These are phyloP conservation scores for Brassica carinata DNA, from an alignment of 345 rosid species.

Conservation along the genomic window DNA sequence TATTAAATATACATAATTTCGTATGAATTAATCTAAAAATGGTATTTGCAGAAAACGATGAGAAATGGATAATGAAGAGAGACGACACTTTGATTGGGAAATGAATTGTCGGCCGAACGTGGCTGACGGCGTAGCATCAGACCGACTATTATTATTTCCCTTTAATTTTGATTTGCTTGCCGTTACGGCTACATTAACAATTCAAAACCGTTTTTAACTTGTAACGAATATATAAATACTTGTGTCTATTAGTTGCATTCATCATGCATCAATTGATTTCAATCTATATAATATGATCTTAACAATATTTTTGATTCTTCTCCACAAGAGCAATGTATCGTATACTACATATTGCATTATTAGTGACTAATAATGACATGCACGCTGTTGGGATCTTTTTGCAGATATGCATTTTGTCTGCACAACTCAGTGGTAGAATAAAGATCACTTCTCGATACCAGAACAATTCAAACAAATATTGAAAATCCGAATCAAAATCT, in stretches of 20 bases:
- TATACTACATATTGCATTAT: conserved; percentile 11
- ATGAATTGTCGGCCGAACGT: conserved; percentile 40
- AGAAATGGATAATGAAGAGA: conserved; percentile 34
- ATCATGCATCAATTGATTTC: conserved; percentile 24
- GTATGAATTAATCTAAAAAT: background rate
- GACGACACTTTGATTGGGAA: conserved; percentile 34
- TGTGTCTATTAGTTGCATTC: conserved; percentile 30
- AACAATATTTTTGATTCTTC: conserved; percentile 16
- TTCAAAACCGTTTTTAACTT: background rate
- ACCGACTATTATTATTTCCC: conserved; percentile 35
- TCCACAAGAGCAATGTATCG: conserved; percentile 31
- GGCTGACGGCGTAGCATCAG: conserved; percentile 37
- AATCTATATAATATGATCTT: conserved; percentile 8
- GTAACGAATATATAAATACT: background rate
- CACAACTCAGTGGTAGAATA: conserved; percentile 22
- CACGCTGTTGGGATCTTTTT: conserved; percentile 34
- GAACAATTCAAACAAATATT: conserved; percentile 14
- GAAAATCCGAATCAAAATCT: conserved; percentile 24
- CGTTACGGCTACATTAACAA: conserved; percentile 29
- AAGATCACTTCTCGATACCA: conserved; percentile 24
- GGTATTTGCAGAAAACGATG: conserved; percentile 7
- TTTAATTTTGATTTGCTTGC: conserved; percentile 40
- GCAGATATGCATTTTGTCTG: conserved; percentile 31
- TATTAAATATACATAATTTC: background rate
- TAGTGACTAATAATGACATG: conserved; percentile 39